Evolutionary conservation across 2,329 filamentous ascomycete genomes (phyloP), one percentile per base, ranked within the genome.

Genomic region (Xylaria sp.): DNA sequence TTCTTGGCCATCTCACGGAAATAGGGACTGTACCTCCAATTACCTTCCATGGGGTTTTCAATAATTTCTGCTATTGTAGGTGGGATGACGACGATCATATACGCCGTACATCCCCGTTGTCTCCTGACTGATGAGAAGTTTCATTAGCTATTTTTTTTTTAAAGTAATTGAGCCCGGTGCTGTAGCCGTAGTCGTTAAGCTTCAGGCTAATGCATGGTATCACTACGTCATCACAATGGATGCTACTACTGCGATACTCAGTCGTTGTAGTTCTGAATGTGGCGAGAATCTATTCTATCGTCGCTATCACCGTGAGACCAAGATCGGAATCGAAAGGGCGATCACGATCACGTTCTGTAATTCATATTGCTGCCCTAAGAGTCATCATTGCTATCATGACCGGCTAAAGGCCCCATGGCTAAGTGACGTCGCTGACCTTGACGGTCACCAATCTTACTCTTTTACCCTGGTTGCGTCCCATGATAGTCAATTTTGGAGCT

Each of bases 1-100:
- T 78, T 75, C 71, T 75, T 76, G 13, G 75, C 73, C 15, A 69
- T 72, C 7, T 70, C 72, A 10, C 72, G 76, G 15, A 75, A 71
- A 6, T 71, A 69, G 9, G 73, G 66, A 10, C 68, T 77, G 9
- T 39, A 3, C 69, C 52, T 67, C 68, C 28, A 28, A 6, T 28
- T 28, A 6, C 28, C 28, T 28, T 28, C 28, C 28, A 28, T 28
- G 28, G 3, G 28, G 2, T 28, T 4, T 28, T 28, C 28, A 28
- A 28, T 28, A 28, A 3, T 28, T 28, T 28, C 28, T 28, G 28
- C 28, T 28, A 28, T 28, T 2, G 28, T 4, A 3, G 28, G 28
- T 2, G 3, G 28, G 28, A 28, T 28, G 28, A 28, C 28, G 28
- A 2, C 5, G 5, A 28, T 3, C 28, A 28, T 28, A 28, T 28